These are phyloP conservation scores for Heterobasidion annosum DNA, from an alignment of 1,284 basidiomycete genomes.

Conservation along the genomic window DNA sequence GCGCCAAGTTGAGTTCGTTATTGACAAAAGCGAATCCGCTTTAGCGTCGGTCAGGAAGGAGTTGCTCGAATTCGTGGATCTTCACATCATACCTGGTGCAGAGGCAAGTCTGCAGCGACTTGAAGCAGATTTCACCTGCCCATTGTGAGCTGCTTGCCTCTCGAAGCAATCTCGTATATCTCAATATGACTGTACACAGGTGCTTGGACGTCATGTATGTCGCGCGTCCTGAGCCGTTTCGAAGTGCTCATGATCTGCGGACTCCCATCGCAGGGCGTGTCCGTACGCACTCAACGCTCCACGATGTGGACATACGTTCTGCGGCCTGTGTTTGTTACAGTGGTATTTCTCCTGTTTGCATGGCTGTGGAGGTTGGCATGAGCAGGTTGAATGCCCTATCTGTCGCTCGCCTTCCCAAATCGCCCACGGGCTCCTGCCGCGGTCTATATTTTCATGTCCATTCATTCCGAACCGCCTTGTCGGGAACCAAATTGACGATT, in stretches of 20 bases:
- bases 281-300: slow-evolving; percentile 49
- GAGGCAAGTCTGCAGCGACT: slow-evolving; percentile 35
- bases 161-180: slow-evolving; percentile 2
- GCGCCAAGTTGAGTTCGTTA: neutral
- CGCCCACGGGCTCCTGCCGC: slow-evolving; percentile 40
- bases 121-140: slow-evolving; percentile 48
- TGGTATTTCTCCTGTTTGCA: slow-evolving; percentile 61
- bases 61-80: neutral
- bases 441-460: slow-evolving; percentile 40
- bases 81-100: slow-evolving; percentile 8
- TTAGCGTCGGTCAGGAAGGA: neutral
- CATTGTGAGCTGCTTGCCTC: slow-evolving; percentile 28
- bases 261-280: slow-evolving; percentile 31
- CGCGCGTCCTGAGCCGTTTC: neutral
- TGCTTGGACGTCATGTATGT: slow-evolving; percentile 4
- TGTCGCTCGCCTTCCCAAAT: slow-evolving; percentile 45
- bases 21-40: neutral
- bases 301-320: slow-evolving; percentile 58
- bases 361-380: slow-evolving; percentile 56
- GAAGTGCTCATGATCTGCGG: neutral
- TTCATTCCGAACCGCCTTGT: slow-evolving; percentile 49
- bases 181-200: slow-evolving; percentile 1
- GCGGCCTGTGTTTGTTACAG: slow-evolving; percentile 52
- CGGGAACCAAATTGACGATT: slow-evolving; percentile 36
- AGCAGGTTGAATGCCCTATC: slow-evolving; percentile 55